A percentile compares a stretch with the other conserved stretches of the same genome.
Conservation (phyloP, 2,329 filamentous ascomycete species). For the Colletotrichum tamarilloi region DNA sequence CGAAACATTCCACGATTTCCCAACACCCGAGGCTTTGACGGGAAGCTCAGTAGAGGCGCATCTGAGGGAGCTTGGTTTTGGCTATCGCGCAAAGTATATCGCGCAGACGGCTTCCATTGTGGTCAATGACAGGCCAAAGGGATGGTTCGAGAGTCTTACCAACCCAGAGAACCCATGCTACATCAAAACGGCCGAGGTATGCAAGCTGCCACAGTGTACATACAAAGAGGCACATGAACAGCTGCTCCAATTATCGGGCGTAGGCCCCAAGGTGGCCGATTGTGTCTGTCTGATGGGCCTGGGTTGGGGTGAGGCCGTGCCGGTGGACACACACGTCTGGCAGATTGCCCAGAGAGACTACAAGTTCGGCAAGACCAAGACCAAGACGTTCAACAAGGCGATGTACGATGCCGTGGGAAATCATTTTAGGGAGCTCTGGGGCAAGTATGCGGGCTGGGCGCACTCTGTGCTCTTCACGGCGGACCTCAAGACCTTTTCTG, state of each 20-base stretch:
- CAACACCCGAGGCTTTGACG: constrained; percentile 78
- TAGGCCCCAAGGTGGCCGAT: constrained; percentile 96
- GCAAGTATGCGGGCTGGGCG: constrained; percentile 94
- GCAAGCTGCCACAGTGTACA: constrained; percentile 63
- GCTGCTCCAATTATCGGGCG: constrained; percentile 83
- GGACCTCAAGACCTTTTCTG: constrained; percentile 86
- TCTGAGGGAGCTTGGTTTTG: constrained; percentile 87
- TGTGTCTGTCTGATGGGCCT: constrained; percentile 97
- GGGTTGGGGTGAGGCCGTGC: constrained; percentile 94
- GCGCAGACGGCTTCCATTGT: constrained; percentile 85
- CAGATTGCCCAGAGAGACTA: constrained; percentile 98
- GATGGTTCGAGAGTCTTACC: constrained; percentile 82
- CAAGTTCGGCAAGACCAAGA: constrained; percentile 85
- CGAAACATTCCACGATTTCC: constrained; percentile 88
- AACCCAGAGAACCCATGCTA: constrained; percentile 80
- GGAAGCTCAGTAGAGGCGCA: constrained; percentile 81
- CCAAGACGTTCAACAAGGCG: constrained; percentile 84
- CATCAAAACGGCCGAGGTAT: constrained; percentile 52
- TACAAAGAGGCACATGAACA: constrained; percentile 86
- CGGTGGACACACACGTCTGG: constrained; percentile 98
- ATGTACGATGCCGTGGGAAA: constrained; percentile 93
- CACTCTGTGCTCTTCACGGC: constrained; percentile 97
- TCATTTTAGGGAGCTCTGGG: constrained; percentile 91
- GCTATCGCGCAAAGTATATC: constrained; percentile 94
- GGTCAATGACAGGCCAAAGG: constrained; percentile 70